These are phyloP conservation scores for Solanum chiquidenum DNA, from an alignment of 257 asterid genomes.

Conservation along the genomic window DNA sequence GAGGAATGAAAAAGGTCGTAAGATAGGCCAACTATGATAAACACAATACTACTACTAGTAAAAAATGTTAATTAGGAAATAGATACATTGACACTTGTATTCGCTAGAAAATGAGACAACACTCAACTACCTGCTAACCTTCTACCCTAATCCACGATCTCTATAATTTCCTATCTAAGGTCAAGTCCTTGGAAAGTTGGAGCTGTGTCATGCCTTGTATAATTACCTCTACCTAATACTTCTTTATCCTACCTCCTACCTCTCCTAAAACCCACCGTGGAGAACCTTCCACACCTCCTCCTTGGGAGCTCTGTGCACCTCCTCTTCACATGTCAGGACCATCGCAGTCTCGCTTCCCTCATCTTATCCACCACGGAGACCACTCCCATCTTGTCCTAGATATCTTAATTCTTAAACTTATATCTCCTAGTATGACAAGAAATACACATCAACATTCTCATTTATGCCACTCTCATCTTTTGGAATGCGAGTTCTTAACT, in stretches of 20 bases:
- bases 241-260: neutral
- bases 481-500: neutral
- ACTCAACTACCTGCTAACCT: neutral
- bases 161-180: neutral
- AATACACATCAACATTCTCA: neutral
- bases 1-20: neutral
- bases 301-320: neutral
- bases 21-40: neutral
- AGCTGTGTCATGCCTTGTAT: neutral
- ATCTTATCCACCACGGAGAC: neutral
- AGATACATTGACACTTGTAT: neutral
- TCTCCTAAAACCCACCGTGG: neutral
- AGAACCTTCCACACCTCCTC: neutral
- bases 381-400: neutral
- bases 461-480: neutral
- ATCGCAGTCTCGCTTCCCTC: neutral
- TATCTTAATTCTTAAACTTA: neutral
- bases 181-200: neutral
- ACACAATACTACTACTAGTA: neutral
- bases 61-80: neutral
- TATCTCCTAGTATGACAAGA: neutral
- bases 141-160: neutral
- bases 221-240: neutral
- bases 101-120: neutral
- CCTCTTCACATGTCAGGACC: neutral